These are phyloP conservation scores for Fusarium sulawesiense DNA, from an alignment of 2,329 filamentous ascomycete species.

Conservation along the genomic window DNA sequence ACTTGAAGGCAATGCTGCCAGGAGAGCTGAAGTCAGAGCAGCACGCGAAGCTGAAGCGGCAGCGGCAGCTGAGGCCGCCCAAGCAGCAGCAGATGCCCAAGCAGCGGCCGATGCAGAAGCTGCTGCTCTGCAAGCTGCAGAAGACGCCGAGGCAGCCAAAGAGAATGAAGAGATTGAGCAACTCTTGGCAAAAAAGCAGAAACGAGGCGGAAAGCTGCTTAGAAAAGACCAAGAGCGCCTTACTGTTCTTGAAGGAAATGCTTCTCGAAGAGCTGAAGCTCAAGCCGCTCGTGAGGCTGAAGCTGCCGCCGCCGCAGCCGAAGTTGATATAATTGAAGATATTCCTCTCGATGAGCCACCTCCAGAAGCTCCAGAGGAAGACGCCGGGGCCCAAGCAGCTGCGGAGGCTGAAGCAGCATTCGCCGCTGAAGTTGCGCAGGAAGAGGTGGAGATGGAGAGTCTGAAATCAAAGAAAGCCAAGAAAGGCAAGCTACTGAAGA, in stretches of 20 bases:
- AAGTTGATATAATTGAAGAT: constrained; percentile 12
- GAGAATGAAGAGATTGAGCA: constrained; percentile 39
- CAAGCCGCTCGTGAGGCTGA: constrained; percentile 33
- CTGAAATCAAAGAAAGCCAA: constrained; percentile 49
- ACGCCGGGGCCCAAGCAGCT: constrained; percentile 28
- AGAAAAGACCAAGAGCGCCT: constrained; percentile 41
- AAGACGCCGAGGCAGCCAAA: constrained; percentile 49
- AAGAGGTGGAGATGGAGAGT: constrained; percentile 41
- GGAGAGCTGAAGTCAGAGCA: constrained; percentile 43
- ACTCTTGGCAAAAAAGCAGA: constrained; percentile 37
- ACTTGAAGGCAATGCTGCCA: constrained; percentile 41
- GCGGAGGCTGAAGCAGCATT: constrained; percentile 31
- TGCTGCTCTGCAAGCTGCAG: constrained; percentile 40
- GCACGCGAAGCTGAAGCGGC: constrained; percentile 18
- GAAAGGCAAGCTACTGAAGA: constrained; percentile 47
- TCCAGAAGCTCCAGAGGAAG: constrained; percentile 18
- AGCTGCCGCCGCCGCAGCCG: constrained; percentile 11
- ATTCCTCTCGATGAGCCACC: constrained; percentile 24
- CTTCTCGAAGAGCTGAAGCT: constrained; percentile 30
- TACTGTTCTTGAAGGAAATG: constrained; percentile 34
- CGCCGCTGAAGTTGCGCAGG: constrained; percentile 33
- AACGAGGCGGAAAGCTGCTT: constrained; percentile 37
- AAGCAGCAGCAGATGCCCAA: constrained; percentile 31
- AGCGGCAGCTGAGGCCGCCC: constrained; percentile 37
- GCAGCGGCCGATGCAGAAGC: constrained; percentile 36